A percentile compares a stretch with the other conserved stretches of the same genome.
phyloP scores from a whole-genome alignment of 202 grass and related monocot genomes.

The Musa balbisiana region DNA sequence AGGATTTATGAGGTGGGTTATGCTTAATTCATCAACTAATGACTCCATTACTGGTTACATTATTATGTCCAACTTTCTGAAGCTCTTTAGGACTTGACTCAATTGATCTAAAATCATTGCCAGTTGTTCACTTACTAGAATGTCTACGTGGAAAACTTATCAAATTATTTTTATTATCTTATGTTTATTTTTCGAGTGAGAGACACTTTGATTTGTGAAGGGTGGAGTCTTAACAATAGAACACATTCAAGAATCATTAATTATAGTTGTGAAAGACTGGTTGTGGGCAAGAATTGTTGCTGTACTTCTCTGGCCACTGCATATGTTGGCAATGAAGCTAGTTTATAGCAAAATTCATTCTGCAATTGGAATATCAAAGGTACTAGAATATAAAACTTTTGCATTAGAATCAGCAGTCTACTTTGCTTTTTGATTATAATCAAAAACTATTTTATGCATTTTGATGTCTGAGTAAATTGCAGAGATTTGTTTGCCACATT shows the following conservation, averaged over 20 bases:
- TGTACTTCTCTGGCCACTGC: conserved; percentile 69
- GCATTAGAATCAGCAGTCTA: background rate
- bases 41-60: background rate
- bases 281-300: conserved; percentile 56
- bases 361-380: conserved; percentile 84
- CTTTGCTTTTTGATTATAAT: conserved; percentile 11
- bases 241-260: conserved; percentile 31
- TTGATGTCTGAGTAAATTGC: conserved; percentile 27
- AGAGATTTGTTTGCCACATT: conserved; percentile 32
- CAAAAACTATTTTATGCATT: conserved; percentile 20
- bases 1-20: conserved; percentile 65
- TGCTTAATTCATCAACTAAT: background rate
- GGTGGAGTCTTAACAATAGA: conserved; percentile 61
- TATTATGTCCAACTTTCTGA: background rate
- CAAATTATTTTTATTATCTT: background rate
- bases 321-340: conserved; percentile 70
- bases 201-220: conserved; percentile 30
- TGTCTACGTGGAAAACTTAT: conserved; percentile 1
- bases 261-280: conserved; percentile 47
- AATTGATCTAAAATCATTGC: background rate
- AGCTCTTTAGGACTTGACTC: background rate
- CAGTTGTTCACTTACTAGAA: background rate
- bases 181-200: conserved; percentile 19
- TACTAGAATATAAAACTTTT: conserved; percentile 27
- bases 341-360: conserved; percentile 84